phyloP scores from a whole-genome alignment of 306 rosid genomes.

The Arachis stenosperma region DNA sequence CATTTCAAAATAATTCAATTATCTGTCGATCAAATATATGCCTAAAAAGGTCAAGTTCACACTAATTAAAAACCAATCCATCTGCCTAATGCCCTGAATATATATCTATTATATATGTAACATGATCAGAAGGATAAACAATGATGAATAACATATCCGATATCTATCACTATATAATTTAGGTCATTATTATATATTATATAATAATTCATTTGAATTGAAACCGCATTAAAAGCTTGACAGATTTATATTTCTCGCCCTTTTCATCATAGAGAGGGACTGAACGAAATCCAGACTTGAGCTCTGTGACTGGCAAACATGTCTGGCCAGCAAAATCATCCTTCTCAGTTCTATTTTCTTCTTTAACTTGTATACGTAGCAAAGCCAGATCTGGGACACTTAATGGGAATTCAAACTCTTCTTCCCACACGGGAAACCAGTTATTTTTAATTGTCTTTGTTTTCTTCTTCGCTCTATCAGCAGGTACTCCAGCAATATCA shows the following conservation, averaged over 20 bases:
- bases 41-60: too few relatives aligned
- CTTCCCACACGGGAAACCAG: constrained; percentile 77
- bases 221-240: constrained; percentile 55
- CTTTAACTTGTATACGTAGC: constrained; percentile 69
- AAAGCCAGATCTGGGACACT: constrained; percentile 78
- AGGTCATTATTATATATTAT: not conserved
- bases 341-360: constrained; percentile 58
- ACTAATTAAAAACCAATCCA: too few relatives aligned
- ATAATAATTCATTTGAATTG: constrained; percentile 40
- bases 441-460: constrained; percentile 55
- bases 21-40: too few relatives aligned
- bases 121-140: not conserved
- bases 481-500: constrained; percentile 57
- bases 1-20: too few relatives aligned
- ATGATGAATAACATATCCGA: not conserved
- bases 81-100: too few relatives aligned
- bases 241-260: constrained; percentile 57
- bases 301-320: constrained; percentile 73
- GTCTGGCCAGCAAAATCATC: constrained; percentile 83
- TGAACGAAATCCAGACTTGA: constrained; percentile 63
- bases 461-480: constrained; percentile 64
- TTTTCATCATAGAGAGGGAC: constrained; percentile 61
- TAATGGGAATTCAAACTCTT: constrained; percentile 68
- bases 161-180: not conserved
- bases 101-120: too few relatives aligned